phyloP scores from a whole-genome alignment of 2,329 filamentous ascomycete species.

The Blumeria graminis region DNA sequence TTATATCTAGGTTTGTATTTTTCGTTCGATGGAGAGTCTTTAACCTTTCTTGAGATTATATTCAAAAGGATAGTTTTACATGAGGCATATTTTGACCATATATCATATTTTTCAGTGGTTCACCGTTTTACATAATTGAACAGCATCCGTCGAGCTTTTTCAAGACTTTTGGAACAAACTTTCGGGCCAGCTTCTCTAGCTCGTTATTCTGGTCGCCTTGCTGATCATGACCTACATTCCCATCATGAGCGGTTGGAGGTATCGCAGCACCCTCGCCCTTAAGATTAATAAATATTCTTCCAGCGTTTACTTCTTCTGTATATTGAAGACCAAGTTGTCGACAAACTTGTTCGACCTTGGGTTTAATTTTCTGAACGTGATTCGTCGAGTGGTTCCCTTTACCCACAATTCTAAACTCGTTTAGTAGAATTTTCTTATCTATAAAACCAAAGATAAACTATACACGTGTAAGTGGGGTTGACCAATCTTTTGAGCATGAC shows the following conservation, averaged over 20 bases:
- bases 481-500: conserved; percentile 45
- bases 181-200: conserved; percentile 14
- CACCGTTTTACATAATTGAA: conserved; percentile 11
- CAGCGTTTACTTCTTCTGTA: conserved; percentile 64
- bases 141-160: conserved; percentile 15
- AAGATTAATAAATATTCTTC: conserved; percentile 71
- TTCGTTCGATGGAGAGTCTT: no score
- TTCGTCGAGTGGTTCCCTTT: conserved; percentile 71
- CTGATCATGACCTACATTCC: conserved; percentile 16
- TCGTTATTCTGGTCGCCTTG: conserved; percentile 18
- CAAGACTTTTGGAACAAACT: conserved; percentile 13
- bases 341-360: conserved; percentile 75
- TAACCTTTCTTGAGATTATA: no score
- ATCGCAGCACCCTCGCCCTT: conserved; percentile 40
- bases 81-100: no score
- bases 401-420: conserved; percentile 45
- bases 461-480: conserved; percentile 69
- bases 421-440: background rate
- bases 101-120: no score
- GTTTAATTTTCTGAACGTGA: conserved; percentile 84
- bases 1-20: no score
- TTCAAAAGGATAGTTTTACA: no score
- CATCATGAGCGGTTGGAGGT: conserved; percentile 16
- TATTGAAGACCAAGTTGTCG: conserved; percentile 62
- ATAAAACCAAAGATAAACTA: conserved; percentile 7